phyloP scores from a whole-genome alignment of 1,284 basidiomycete species.

The Somion occarium region DNA sequence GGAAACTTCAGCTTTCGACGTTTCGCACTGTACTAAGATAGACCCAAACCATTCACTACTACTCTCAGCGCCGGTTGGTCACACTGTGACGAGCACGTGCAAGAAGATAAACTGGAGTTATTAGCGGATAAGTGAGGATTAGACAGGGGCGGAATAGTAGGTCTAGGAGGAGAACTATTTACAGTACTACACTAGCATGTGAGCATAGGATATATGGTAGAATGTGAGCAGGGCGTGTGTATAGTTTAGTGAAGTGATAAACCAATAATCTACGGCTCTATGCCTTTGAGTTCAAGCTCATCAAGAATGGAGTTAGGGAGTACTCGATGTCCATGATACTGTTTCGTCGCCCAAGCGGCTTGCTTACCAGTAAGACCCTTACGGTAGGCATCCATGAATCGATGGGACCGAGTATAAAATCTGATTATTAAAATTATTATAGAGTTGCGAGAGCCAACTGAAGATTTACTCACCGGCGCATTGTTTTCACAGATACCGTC shows the following conservation, averaged over 20 bases:
- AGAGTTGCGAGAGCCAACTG: not conserved
- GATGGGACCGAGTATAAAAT: constrained; percentile 11
- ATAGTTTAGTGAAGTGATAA: too few relatives aligned
- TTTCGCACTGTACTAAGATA: too few relatives aligned
- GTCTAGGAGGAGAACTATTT: not conserved
- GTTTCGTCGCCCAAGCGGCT: constrained; percentile 20
- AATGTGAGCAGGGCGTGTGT: not conserved
- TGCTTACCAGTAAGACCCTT: constrained; percentile 16
- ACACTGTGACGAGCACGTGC: not conserved
- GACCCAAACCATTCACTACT: not conserved
- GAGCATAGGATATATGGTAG: not conserved
- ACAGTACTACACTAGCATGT: not conserved
- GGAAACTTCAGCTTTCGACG: too few relatives aligned
- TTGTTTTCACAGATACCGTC: constrained; percentile 1
- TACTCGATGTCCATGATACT: constrained; percentile 15
- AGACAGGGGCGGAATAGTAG: not conserved
- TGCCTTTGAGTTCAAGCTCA: not conserved
- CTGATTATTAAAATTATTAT: constrained; percentile 3
- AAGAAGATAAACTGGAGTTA: too few relatives aligned
- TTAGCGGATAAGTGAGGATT: not conserved
- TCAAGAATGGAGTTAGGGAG: constrained; percentile 4
- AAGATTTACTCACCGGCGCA: constrained; percentile 2
- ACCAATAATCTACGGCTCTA: not conserved
- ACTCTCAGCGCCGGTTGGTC: too few relatives aligned
- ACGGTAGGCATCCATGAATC: constrained; percentile 18